Evolutionary conservation across 495 filamentous ascomycete species (phyloP).

Genomic region (Penicillium argentinense): DNA sequence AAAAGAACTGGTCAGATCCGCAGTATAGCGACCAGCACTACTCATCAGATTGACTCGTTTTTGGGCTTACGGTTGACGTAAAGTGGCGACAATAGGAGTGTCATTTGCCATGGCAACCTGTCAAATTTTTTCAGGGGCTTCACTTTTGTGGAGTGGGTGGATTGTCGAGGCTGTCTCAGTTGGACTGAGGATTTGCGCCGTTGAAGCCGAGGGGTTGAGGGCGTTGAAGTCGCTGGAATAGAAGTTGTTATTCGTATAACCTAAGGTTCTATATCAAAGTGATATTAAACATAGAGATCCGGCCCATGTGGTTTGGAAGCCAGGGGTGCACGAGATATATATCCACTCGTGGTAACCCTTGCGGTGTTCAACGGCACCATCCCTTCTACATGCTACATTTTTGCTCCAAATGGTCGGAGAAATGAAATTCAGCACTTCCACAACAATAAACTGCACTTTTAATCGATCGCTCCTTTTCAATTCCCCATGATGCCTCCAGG

Average conservation of each 20-base stretch:
- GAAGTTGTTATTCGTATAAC: background rate
- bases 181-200: background rate
- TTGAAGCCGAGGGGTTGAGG: background rate
- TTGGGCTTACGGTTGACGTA: background rate
- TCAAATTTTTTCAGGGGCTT: constrained; percentile 2
- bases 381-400: too few relatives aligned
- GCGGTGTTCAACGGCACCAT: constrained; percentile 3
- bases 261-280: background rate
- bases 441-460: too few relatives aligned
- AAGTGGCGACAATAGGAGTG: constrained; percentile 1
- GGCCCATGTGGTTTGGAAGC: background rate
- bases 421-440: too few relatives aligned
- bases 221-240: background rate
- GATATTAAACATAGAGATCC: too few relatives aligned
- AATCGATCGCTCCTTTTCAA: too few relatives aligned
- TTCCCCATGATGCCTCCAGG: too few relatives aligned
- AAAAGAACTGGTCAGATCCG: constrained; percentile 3
- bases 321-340: constrained; percentile 3
- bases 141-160: constrained; percentile 2
- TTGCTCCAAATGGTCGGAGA: too few relatives aligned
- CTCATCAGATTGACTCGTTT: background rate
- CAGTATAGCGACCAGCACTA: background rate
- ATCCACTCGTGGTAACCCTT: background rate
- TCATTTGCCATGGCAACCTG: constrained; percentile 4
- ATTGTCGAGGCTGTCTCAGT: background rate